A percentile compares a stretch with the other conserved stretches of the same genome.
Conservation (phyloP, 106 monocot species). For the Alisma plantagoaquatica region DNA sequence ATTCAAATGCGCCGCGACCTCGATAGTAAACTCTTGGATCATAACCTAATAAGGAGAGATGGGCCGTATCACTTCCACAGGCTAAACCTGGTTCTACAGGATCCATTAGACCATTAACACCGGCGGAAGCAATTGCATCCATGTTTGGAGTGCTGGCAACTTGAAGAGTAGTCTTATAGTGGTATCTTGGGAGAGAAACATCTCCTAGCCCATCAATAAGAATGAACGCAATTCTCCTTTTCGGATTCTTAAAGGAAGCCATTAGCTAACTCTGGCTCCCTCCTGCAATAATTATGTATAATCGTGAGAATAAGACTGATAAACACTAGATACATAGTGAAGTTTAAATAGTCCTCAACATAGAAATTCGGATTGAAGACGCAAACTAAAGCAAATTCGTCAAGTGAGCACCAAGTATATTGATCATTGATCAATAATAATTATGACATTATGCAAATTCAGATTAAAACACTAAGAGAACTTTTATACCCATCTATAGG, state of each 20-base stretch:
- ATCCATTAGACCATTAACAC: slow-evolving; percentile 92
- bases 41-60: slow-evolving; percentile 87
- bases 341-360: too few relatives aligned
- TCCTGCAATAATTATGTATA: too few relatives aligned
- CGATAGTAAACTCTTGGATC: slow-evolving; percentile 87
- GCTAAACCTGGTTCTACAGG: slow-evolving; percentile 91
- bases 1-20: slow-evolving; percentile 93
- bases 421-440: too few relatives aligned
- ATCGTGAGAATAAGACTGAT: too few relatives aligned
- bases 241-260: slow-evolving; percentile 26
- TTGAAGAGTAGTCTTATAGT: slow-evolving; percentile 51
- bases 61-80: slow-evolving; percentile 95
- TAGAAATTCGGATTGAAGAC: too few relatives aligned
- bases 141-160: slow-evolving; percentile 58
- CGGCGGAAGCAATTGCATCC: slow-evolving; percentile 79
- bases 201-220: slow-evolving; percentile 87
- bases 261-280: too few relatives aligned
- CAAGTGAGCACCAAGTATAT: too few relatives aligned
- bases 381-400: too few relatives aligned
- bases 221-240: slow-evolving; percentile 72
- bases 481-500: too few relatives aligned
- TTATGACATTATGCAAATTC: too few relatives aligned
- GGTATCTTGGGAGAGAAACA: slow-evolving; percentile 62
- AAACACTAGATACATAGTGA: too few relatives aligned
- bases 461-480: too few relatives aligned